A percentile compares a stretch with the other conserved stretches of the same genome.
Evolutionary conservation across 495 filamentous ascomycete species (phyloP).

Genomic region (Talaromyces thailandensis): DNA sequence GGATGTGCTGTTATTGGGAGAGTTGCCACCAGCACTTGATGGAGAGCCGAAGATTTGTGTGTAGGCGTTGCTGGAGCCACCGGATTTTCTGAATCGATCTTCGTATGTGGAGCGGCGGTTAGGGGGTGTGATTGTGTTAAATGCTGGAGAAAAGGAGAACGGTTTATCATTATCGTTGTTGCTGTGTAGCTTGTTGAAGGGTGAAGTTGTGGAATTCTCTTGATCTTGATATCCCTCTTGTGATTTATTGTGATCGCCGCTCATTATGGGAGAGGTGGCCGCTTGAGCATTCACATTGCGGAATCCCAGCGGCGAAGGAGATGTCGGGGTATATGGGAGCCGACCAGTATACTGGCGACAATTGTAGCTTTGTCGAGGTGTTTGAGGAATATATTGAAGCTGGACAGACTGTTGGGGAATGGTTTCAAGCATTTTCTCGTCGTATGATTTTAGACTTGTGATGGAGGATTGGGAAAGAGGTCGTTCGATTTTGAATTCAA

Average conservation of each 20-base stretch:
- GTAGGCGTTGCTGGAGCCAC: neutral
- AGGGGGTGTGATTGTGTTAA: constrained; percentile 5
- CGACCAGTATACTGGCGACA: neutral
- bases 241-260: neutral
- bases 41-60: constrained; percentile 6
- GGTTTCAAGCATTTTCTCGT: constrained; percentile 4
- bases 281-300: constrained; percentile 1
- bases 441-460: neutral
- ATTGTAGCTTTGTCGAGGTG: neutral
- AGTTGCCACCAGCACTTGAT: constrained; percentile 6
- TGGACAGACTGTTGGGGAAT: constrained; percentile 12
- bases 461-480: neutral
- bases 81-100: constrained; percentile 5
- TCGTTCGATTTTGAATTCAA: neutral
- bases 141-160: constrained; percentile 8
- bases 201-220: neutral
- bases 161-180: neutral
- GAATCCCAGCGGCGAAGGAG: constrained; percentile 5
- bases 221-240: neutral
- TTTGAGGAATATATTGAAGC: neutral
- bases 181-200: neutral
- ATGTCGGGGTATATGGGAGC: neutral
- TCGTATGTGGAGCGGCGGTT: constrained; percentile 8
- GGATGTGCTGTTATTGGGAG: constrained; percentile 13
- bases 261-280: neutral